Evolutionary conservation across 768 basidiomycete genomes (phyloP).

Genomic region (Lanmaoa rubissima): DNA sequence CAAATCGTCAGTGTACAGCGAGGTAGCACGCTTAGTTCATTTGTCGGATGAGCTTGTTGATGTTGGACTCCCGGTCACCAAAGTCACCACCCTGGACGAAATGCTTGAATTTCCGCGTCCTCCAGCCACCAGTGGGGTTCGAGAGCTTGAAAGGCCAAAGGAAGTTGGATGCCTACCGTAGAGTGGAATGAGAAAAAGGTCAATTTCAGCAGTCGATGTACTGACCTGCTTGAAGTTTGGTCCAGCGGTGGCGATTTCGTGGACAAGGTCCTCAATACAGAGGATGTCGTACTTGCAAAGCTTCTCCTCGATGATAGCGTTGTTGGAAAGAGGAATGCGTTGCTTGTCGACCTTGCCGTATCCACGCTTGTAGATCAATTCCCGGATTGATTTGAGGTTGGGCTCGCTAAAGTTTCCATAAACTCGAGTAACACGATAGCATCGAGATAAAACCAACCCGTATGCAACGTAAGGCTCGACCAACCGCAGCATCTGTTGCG

Average conservation of each 20-base stretch:
- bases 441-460: slow-evolving; percentile 54
- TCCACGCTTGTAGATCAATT: slow-evolving; percentile 98
- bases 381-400: slow-evolving; percentile 94
- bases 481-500: slow-evolving; percentile 96
- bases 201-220: slow-evolving; percentile 2
- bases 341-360: slow-evolving; percentile 99
- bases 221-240: slow-evolving; percentile 98
- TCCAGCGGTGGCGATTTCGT: slow-evolving; percentile 93
- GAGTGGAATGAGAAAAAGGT: not conserved
- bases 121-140: slow-evolving; percentile 98
- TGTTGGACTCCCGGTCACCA: slow-evolving; percentile 94
- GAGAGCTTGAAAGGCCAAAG: slow-evolving; percentile 99
- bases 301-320: slow-evolving; percentile 84
- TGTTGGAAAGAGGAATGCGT: slow-evolving; percentile 93
- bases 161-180: slow-evolving; percentile 79
- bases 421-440: not conserved
- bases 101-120: slow-evolving; percentile 96
- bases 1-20: not conserved
- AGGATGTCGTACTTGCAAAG: slow-evolving; percentile 96
- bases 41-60: slow-evolving; percentile 96
- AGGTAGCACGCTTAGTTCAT: slow-evolving; percentile 62
- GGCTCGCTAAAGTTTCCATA: slow-evolving; percentile 62
- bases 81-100: slow-evolving; percentile 96
- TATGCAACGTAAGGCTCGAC: slow-evolving; percentile 98
- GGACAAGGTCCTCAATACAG: slow-evolving; percentile 94